Percentiles rank a stretch among this genome's conserved stretches.
phyloP scores from a whole-genome alignment of 106 monocot genomes.

The Vanilla planifolia region DNA sequence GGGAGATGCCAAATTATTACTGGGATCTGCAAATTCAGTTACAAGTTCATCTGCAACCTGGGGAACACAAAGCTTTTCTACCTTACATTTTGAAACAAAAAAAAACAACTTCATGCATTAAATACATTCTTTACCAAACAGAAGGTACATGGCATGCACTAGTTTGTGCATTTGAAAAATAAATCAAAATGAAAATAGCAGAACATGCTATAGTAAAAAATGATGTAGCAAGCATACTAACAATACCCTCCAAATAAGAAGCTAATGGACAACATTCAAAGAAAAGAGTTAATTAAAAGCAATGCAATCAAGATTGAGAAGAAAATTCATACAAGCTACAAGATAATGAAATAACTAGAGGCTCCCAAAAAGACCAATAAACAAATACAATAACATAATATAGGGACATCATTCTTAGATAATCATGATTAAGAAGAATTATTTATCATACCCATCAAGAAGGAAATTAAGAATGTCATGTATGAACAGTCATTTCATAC shows the following conservation, averaged over 20 bases:
- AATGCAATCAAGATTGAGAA: background rate
- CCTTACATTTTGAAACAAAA: background rate
- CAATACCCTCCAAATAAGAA: background rate
- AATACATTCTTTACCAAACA: background rate
- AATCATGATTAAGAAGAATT: too few species aligned
- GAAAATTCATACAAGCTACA: background rate
- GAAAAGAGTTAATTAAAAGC: background rate
- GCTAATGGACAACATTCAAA: background rate
- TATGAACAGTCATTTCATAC: too few species aligned
- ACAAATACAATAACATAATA: too few species aligned
- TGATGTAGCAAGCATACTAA: background rate
- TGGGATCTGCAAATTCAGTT: constrained; percentile 81
- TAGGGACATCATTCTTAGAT: too few species aligned
- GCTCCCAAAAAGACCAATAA: too few species aligned
- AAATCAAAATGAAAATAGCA: background rate
- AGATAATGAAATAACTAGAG: background rate
- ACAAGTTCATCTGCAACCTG: constrained; percentile 99
- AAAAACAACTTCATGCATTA: background rate
- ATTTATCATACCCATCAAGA: too few species aligned
- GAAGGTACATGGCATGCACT: too few species aligned
- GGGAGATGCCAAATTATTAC: constrained; percentile 45
- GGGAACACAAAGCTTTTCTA: background rate
- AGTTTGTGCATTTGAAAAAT: background rate
- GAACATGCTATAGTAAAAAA: background rate
- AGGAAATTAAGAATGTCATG: too few species aligned